Evolutionary conservation across 345 rosid species (phyloP), one percentile per base, ranked within the genome.

Genomic region (Linum lewisii): DNA sequence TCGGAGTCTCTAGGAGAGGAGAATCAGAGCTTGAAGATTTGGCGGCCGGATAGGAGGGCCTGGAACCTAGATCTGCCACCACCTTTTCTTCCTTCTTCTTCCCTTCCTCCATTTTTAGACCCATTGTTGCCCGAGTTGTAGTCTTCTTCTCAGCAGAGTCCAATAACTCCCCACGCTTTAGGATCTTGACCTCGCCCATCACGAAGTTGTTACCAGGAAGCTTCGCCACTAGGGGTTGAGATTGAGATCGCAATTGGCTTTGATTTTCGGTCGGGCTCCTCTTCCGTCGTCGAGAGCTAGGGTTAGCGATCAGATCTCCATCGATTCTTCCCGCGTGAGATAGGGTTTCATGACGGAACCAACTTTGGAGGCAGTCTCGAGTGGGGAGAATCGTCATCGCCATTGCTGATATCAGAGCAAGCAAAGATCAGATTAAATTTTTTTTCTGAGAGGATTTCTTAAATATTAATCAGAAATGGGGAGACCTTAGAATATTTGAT

Each of bases 11-110:
- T 65, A 0, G 71, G 75, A 7, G 73, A 38, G 72, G 88, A 91
- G 77, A 88, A 84, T 8, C 98, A 96, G 10, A 88, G 77, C 78
- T 84, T 84, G 69, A 86, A 91, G 26, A 65, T 58, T 16, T 72
- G 69, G 63, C 71, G 74, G 2, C 72, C 32, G 67, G 98, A 91
- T n/a, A 0, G 84, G 82, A 51, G 86, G 85, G 19, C 85, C 83
- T 32, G 79, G 9, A 65, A n/a, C 55, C 57, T 52, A 77, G 57
- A 66, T 77, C 79, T 15, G 34, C 22, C 19, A 72, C 65, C 4
- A 53, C 2, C 47, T 42, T 42, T 65, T 65, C 59, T 54, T 11
- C 32, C 58, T 47, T n/a, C n/a, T n/a, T n/a, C n/a, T n/a, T n/a
- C n/a, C n/a, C n/a, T n/a, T n/a, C 29, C 25, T n/a, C 20, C 58